Percentiles rank a stretch among this genome's conserved stretches.
These are phyloP conservation scores for Sporothrix humicola DNA, from an alignment of 2,329 filamentous ascomycete species.

Conservation along the genomic window DNA sequence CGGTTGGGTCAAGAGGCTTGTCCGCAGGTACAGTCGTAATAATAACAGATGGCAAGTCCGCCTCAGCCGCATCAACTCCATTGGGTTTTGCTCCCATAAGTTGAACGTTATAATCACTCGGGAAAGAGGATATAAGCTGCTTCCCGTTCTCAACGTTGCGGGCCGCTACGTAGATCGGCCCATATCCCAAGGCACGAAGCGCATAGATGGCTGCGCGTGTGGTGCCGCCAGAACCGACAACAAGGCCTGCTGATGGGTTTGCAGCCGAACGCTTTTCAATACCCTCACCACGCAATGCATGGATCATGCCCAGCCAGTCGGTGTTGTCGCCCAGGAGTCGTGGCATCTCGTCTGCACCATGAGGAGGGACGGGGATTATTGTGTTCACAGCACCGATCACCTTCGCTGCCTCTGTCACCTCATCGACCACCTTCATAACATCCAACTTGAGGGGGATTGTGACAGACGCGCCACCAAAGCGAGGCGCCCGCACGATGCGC, in stretches of 20 bases:
- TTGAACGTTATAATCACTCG: constrained; percentile 70
- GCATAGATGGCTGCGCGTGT: constrained; percentile 90
- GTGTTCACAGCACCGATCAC: constrained; percentile 95
- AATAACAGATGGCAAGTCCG: constrained; percentile 68
- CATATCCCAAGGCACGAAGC: constrained; percentile 80
- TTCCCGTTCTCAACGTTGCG: constrained; percentile 73
- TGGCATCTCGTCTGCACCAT: constrained; percentile 46
- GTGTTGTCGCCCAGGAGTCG: constrained; percentile 87
- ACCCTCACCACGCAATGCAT: constrained; percentile 74
- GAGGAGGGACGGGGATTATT: constrained; percentile 66
- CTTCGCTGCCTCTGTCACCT: constrained; percentile 76
- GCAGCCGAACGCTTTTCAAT: constrained; percentile 50
- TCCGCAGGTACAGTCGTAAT: constrained; percentile 93
- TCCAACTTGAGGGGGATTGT: constrained; percentile 95
- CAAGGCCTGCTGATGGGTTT: constrained; percentile 65
- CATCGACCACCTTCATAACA: constrained; percentile 80
- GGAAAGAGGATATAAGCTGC: constrained; percentile 73
- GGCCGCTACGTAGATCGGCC: constrained; percentile 85
- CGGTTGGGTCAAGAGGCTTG: constrained; percentile 73
- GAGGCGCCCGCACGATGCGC: constrained; percentile 68
- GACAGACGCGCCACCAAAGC: constrained; percentile 92
- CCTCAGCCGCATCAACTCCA: constrained; percentile 52
- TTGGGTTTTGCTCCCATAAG: constrained; percentile 60
- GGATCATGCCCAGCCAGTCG: constrained; percentile 91
- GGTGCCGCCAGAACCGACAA: constrained; percentile 91